These are phyloP conservation scores for Lathyrus oleraceus DNA, from an alignment of 306 rosid species.

Conservation along the genomic window DNA sequence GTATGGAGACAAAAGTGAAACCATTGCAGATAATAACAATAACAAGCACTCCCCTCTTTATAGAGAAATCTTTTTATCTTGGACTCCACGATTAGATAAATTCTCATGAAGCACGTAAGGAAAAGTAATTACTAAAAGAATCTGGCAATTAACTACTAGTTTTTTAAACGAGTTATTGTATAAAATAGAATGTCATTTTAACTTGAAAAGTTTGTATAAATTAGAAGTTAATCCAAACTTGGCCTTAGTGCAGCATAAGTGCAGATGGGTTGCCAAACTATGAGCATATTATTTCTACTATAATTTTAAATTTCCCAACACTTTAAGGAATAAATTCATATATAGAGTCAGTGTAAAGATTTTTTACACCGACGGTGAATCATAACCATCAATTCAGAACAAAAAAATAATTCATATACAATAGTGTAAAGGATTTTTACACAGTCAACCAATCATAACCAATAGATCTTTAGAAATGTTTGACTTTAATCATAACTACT, in stretches of 20 bases:
- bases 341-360: neutral
- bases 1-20: constrained; percentile 27
- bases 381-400: neutral
- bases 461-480: too few species aligned
- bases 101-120: neutral
- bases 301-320: too few species aligned
- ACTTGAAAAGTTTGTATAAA: neutral
- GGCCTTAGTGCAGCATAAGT: neutral
- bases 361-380: neutral
- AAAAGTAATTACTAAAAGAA: neutral
- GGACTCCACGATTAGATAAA: neutral
- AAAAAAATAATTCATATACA: too few species aligned
- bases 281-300: neutral
- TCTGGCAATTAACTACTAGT: neutral
- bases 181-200: neutral
- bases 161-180: neutral
- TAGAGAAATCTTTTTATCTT: neutral
- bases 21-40: constrained; percentile 5
- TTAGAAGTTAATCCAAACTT: neutral
- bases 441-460: too few species aligned
- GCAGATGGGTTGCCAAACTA: constrained; percentile 23
- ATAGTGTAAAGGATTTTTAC: too few species aligned
- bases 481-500: too few species aligned
- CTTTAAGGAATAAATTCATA: too few species aligned
- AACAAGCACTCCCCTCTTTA: constrained; percentile 25